phyloP scores from a whole-genome alignment of 805 yeast genomes.

The Teunomyces barrocoloradensis region DNA sequence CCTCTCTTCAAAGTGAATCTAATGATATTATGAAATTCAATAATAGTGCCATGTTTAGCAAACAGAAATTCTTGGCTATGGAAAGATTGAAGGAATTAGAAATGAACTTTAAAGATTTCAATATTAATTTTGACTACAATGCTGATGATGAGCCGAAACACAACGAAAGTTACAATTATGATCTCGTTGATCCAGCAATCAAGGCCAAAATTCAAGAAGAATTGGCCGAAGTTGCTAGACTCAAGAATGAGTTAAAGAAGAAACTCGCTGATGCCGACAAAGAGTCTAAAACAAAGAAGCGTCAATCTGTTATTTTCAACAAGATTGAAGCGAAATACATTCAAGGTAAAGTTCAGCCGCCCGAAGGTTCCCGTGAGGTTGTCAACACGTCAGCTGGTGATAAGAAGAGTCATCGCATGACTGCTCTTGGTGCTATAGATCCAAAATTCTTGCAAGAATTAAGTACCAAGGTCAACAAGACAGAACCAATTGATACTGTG shows the following conservation, averaged over 20 bases:
- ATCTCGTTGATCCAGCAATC: constrained; percentile 30
- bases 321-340: constrained; percentile 45
- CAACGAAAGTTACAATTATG: constrained; percentile 12
- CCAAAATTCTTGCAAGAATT: constrained; percentile 56
- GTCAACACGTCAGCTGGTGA: constrained; percentile 16
- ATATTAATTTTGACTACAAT: constrained; percentile 46
- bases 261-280: constrained; percentile 29
- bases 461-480: constrained; percentile 46
- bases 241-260: constrained; percentile 38
- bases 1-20: constrained; percentile 66
- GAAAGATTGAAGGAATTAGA: constrained; percentile 72
- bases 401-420: constrained; percentile 29
- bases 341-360: constrained; percentile 39
- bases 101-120: constrained; percentile 59
- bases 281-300: constrained; percentile 8
- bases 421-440: constrained; percentile 39
- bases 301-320: constrained; percentile 19
- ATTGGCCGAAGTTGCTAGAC: constrained; percentile 40
- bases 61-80: constrained; percentile 64
- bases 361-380: constrained; percentile 7
- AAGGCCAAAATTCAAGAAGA: constrained; percentile 40
- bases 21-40: constrained; percentile 73
- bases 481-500: constrained; percentile 29
- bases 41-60: constrained; percentile 54
- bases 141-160: constrained; percentile 12